phyloP scores from a whole-genome alignment of 2,329 filamentous ascomycete species.

The Trichoderma cornu-damae region DNA sequence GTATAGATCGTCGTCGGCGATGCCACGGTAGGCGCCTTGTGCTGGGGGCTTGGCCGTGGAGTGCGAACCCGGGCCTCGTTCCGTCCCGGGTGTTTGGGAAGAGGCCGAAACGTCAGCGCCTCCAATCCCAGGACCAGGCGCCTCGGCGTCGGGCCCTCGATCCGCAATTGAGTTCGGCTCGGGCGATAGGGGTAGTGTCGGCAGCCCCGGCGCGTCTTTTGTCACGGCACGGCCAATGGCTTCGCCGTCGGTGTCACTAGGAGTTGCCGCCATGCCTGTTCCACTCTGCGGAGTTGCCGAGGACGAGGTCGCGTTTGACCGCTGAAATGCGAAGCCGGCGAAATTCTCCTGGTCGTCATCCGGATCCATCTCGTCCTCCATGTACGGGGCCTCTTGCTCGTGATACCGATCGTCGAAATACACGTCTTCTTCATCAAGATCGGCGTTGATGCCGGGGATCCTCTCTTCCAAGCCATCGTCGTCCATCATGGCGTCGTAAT shows the following conservation, averaged over 20 bases:
- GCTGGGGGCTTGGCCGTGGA: constrained; percentile 17
- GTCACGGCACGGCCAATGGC: constrained; percentile 54
- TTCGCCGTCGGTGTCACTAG: constrained; percentile 48
- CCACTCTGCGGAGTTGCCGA: constrained; percentile 47
- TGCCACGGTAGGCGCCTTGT: constrained; percentile 13
- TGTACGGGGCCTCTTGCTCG: constrained; percentile 22
- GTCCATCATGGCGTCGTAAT: constrained; percentile 60
- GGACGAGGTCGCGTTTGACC: constrained; percentile 48
- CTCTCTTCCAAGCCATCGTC: constrained; percentile 61
- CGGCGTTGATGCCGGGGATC: constrained; percentile 56
- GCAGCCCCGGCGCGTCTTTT: constrained; percentile 38
- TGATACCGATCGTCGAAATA: constrained; percentile 28
- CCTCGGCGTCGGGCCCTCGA: constrained; percentile 18
- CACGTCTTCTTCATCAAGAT: constrained; percentile 41
- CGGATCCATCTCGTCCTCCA: constrained; percentile 37
- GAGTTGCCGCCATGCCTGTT: constrained; percentile 46
- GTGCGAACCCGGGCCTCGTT: background rate
- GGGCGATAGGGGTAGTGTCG: constrained; percentile 16
- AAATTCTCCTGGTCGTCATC: constrained; percentile 58
- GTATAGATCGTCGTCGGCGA: constrained; percentile 58
- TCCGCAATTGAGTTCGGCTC: background rate
- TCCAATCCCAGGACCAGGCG: constrained; percentile 43
- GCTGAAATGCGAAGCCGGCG: constrained; percentile 54
- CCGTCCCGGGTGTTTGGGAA: background rate
- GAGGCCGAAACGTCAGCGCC: constrained; percentile 26